These are phyloP conservation scores for Coniochaeta sp. DNA, from an alignment of 2,329 filamentous ascomycete genomes.

Conservation along the genomic window DNA sequence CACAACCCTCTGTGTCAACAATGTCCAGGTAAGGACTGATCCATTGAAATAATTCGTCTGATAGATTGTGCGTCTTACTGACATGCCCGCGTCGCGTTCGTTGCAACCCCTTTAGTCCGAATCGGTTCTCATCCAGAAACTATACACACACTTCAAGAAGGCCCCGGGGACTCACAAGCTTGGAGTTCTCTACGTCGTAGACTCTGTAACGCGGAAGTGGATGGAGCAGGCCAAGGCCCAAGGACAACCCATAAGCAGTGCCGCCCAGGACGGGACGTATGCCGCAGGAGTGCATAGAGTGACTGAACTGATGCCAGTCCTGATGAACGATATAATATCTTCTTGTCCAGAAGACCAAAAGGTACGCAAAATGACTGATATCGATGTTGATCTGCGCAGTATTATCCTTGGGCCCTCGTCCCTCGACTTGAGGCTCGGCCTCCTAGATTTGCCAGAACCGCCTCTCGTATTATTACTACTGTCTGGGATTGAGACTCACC, in stretches of 20 bases:
- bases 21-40: conserved; percentile 69
- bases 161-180: conserved; percentile 92
- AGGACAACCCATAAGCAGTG: conserved; percentile 72
- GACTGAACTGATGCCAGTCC: conserved; percentile 83
- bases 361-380: conserved; percentile 59
- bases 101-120: conserved; percentile 73
- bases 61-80: not conserved
- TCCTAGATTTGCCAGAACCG: not conserved
- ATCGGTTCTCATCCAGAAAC: conserved; percentile 88
- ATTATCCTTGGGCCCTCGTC: not conserved
- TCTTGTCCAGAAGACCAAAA: conserved; percentile 90
- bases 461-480: conserved; percentile 9
- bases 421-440: not conserved
- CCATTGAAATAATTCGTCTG: not conserved
- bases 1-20: conserved; percentile 79
- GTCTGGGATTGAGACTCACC: conserved; percentile 28
- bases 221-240: conserved; percentile 87
- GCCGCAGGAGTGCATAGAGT: conserved; percentile 94
- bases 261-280: conserved; percentile 84
- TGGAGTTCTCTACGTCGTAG: conserved; percentile 99
- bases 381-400: not conserved
- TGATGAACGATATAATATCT: conserved; percentile 94
- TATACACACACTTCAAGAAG: conserved; percentile 96
- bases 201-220: conserved; percentile 99
- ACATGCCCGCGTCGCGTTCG: conserved; percentile 2